A percentile compares a stretch with the other conserved stretches of the same genome.
phyloP scores from a whole-genome alignment of 1,284 basidiomycete species.

The Puccinia hordei region DNA sequence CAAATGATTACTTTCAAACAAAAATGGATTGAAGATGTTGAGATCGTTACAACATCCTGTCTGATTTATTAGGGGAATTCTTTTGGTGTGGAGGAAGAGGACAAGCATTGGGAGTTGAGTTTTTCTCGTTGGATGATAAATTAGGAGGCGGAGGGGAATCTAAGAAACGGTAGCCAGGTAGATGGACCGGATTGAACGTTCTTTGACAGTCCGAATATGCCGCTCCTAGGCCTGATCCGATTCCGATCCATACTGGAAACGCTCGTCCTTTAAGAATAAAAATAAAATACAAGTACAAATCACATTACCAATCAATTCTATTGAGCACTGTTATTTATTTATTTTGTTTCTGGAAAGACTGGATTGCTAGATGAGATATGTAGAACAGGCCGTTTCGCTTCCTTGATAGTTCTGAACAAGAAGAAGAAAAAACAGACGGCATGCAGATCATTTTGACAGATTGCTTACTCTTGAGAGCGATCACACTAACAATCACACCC shows the following conservation, averaged over 20 bases:
- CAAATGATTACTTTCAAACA: neutral
- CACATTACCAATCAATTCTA: neutral
- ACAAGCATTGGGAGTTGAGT: neutral
- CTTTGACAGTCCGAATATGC: slow-evolving; percentile 60
- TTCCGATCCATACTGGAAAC: slow-evolving; percentile 60
- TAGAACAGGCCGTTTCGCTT: neutral
- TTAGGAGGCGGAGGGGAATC: slow-evolving; percentile 51
- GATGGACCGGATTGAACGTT: slow-evolving; percentile 59
- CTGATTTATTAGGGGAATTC: neutral
- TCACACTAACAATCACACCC: slow-evolving; percentile 59
- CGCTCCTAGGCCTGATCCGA: slow-evolving; percentile 59
- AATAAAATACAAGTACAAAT: neutral
- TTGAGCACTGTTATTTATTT: too few species aligned
- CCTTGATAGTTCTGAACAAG: neutral
- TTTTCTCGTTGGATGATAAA: neutral
- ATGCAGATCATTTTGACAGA: slow-evolving; percentile 21
- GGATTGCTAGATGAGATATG: neutral
- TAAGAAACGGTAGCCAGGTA: slow-evolving; percentile 58
- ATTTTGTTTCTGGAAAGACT: too few species aligned
- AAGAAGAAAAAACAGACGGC: neutral
- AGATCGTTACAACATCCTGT: neutral
- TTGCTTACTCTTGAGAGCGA: slow-evolving; percentile 56
- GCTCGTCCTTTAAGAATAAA: slow-evolving; percentile 55
- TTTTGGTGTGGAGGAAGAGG: neutral
- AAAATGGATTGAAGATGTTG: neutral